Base-by-base conservation (phyloP, 768 basidiomycete species). In the Calvatia gigantea region DNA sequence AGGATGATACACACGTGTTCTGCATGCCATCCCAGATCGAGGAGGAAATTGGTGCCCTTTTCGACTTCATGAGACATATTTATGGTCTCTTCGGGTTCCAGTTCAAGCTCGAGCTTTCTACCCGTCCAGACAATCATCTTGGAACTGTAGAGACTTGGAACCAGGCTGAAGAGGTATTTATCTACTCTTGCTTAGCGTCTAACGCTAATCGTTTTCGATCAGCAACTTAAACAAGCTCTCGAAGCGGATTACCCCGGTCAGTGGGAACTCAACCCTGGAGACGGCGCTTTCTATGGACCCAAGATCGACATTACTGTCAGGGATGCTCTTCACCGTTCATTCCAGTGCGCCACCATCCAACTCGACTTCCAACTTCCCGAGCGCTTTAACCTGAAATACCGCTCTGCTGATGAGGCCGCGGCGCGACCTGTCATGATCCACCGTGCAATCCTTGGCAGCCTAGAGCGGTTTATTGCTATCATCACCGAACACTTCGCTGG, bases 221-320 rank as follows among this genome's bases (percentile, higher is more conserved):
- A 94, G 90, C 91, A 93, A 89, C 81, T 95, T 51, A 86, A 78
- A 50, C 75, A 79, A 61, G 88, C 92, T 1, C 83, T 99, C 49
- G 91, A 98, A 32, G 87, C 86, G 63, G 81, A 84, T 55, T 89
- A 94, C 62, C 84, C 92, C 0, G 94, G 91, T 44, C 81, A 89
- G 61, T 99, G 97, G 97, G 82, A 86, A 51, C 71, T 95, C 55
- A 97, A 97, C 70, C 91, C 91, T 7, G 96, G 94, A 42, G 97
- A 99, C 65, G 97, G 97, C 47, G 97, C 97, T 8, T 99, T 99
- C 82, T 99, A 99, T 73, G 97, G 97, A 0, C 97, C 97, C 60
- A 98, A 98, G 78, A 96, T 98, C 65, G 97, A 98, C 72, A 96
- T 99, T 74, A 93, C 90, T 57, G 89, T 98, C 67, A 83, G 85